phyloP scores from a whole-genome alignment of 371 early-diverging fungal species.

The Mucor mucedo region DNA sequence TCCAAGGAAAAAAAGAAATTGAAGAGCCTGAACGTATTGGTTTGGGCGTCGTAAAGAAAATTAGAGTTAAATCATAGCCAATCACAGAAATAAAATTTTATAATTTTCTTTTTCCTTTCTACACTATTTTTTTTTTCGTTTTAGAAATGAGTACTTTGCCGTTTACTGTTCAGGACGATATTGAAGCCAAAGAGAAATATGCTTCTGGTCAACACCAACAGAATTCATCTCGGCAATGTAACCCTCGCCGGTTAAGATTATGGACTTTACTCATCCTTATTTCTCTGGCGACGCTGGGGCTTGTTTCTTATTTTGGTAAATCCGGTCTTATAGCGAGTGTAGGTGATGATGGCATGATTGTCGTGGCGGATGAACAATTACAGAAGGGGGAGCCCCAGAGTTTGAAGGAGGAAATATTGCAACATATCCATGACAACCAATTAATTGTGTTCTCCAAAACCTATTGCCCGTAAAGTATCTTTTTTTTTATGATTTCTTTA shows the following conservation, averaged over 20 bases:
- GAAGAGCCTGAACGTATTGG: slow-evolving; percentile 47
- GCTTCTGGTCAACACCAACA: slow-evolving; percentile 13
- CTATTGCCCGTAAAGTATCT: slow-evolving; percentile 32
- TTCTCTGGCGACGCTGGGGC: slow-evolving; percentile 14
- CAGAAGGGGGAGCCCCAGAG: not conserved
- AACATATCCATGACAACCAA: slow-evolving; percentile 14
- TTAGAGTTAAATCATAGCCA: not conserved
- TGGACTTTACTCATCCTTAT: slow-evolving; percentile 13
- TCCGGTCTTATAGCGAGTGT: not conserved
- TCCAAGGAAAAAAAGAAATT: slow-evolving; percentile 70
- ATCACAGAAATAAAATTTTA: not conserved
- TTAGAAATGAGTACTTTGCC: slow-evolving; percentile 10
- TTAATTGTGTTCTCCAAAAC: slow-evolving; percentile 37
- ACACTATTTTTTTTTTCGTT: slow-evolving; percentile 3
- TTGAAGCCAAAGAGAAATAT: slow-evolving; percentile 28
- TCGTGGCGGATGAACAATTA: not conserved
- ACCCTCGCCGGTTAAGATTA: slow-evolving; percentile 22
- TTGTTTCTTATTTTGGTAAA: slow-evolving; percentile 11
- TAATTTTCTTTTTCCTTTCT: not conserved
- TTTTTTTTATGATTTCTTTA: not conserved
- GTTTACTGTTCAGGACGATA: slow-evolving; percentile 32
- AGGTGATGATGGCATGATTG: not conserved
- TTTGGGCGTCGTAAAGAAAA: slow-evolving; percentile 14
- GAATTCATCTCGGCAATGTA: not conserved
- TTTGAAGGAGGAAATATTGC: slow-evolving; percentile 25